Conservation (phyloP, 129 eudicot species). For the Pseudognaphalium luteoalbum region DNA sequence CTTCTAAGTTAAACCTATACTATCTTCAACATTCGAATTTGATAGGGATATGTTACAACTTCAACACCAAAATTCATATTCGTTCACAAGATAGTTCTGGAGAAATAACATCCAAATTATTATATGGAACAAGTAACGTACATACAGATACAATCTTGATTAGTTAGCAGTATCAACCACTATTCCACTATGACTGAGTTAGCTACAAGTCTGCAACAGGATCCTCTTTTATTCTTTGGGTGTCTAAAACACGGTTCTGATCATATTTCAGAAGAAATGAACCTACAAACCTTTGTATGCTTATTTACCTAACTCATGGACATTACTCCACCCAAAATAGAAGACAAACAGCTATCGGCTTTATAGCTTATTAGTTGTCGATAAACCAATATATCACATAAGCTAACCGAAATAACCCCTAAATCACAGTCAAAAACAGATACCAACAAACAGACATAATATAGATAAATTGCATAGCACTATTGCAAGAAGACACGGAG, state of each 20-base stretch:
- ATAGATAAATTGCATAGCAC: not conserved
- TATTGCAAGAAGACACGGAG: not conserved
- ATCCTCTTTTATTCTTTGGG: no score
- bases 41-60: not conserved
- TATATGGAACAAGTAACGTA: not conserved
- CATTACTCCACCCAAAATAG: no score
- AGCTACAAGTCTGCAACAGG: no score
- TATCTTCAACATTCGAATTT: conserved; percentile 6
- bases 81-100: not conserved
- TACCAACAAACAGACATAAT: not conserved
- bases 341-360: no score
- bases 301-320: no score
- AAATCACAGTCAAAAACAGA: not conserved
- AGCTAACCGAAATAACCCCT: not conserved
- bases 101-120: not conserved
- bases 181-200: not conserved
- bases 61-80: conserved; percentile 2
- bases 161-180: not conserved
- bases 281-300: no score
- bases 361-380: no score
- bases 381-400: no score
- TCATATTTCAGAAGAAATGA: no score
- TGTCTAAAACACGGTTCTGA: no score
- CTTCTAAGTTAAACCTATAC: not conserved
- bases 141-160: not conserved